These are phyloP conservation scores for Xeromyces bisporus DNA, from an alignment of 495 filamentous ascomycete genomes.

Conservation along the genomic window DNA sequence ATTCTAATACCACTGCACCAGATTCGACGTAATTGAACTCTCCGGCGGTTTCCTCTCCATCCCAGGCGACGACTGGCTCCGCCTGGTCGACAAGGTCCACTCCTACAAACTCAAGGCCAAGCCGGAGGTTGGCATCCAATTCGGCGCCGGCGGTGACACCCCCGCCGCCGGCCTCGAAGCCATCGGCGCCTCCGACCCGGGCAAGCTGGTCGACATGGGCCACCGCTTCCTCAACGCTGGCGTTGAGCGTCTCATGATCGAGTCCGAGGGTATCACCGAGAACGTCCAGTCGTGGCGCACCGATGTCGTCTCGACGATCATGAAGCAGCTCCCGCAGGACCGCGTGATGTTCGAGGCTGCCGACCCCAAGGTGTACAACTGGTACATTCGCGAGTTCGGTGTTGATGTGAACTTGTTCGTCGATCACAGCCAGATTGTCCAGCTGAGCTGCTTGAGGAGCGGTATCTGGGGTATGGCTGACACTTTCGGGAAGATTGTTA, in stretches of 20 bases:
- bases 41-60: conserved; percentile 38
- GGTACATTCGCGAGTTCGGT: conserved; percentile 43
- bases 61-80: conserved; percentile 39
- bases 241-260: conserved; percentile 43
- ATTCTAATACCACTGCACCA: conserved; percentile 1
- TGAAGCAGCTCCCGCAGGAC: conserved; percentile 36
- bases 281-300: conserved; percentile 40
- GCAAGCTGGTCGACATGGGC: conserved; percentile 32
- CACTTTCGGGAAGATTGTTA: conserved; percentile 41
- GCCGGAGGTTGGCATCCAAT: conserved; percentile 43
- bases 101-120: conserved; percentile 36
- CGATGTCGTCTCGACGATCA: conserved; percentile 37
- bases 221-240: conserved; percentile 36
- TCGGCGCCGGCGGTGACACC: conserved; percentile 43
- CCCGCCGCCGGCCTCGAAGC: conserved; percentile 28
- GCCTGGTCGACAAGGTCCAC: conserved; percentile 37
- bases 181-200: conserved; percentile 35
- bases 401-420: conserved; percentile 44
- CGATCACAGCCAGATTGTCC: conserved; percentile 44
- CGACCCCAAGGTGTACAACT: conserved; percentile 40
- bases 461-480: conserved; percentile 42
- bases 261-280: conserved; percentile 46
- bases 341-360: conserved; percentile 47
- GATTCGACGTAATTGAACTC: conserved; percentile 39
- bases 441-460: conserved; percentile 33